Percentiles rank a stretch among this genome's conserved stretches.
Conservation (phyloP, 192 early-diverging fungal genomes). For the Blastocladiella britannica region DNA sequence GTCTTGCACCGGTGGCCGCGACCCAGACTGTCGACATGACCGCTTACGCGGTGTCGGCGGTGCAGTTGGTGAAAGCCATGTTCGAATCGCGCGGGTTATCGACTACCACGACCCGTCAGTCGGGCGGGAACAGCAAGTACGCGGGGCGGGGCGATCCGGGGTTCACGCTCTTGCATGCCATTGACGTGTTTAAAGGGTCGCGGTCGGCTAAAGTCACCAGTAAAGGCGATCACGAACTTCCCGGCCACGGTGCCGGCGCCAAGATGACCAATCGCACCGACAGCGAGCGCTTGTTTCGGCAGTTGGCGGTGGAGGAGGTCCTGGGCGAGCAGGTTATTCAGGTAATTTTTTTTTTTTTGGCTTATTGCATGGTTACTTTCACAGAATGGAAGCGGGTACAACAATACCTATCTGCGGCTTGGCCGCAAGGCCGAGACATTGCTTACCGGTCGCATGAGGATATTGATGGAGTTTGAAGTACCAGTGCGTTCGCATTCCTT, state of each 20-base stretch:
- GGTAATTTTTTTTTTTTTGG: too few relatives aligned
- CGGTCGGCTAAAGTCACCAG: constrained; percentile 29
- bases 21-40: too few relatives aligned
- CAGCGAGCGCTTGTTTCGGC: constrained; percentile 48
- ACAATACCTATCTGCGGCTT: constrained; percentile 31
- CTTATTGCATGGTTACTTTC: too few relatives aligned
- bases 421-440: constrained; percentile 23
- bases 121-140: too few relatives aligned
- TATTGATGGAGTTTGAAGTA: constrained; percentile 20
- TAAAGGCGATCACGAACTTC: constrained; percentile 22
- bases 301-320: constrained; percentile 36
- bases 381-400: constrained; percentile 44
- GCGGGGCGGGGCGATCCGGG: too few relatives aligned
- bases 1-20: too few relatives aligned
- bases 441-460: constrained; percentile 19
- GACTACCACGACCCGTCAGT: too few relatives aligned
- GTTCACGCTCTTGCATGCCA: constrained; percentile 45
- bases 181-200: constrained; percentile 58
- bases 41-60: constrained; percentile 5
- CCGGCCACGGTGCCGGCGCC: constrained; percentile 29
- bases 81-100: too few relatives aligned
- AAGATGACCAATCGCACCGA: constrained; percentile 28
- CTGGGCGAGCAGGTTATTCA: constrained; percentile 42
- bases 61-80: too few relatives aligned
- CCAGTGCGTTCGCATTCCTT: background rate